A percentile compares a stretch with the other conserved stretches of the same genome.
Conservation (phyloP, 805 yeast species). For the Kurtzmaniella cleridarum region DNA sequence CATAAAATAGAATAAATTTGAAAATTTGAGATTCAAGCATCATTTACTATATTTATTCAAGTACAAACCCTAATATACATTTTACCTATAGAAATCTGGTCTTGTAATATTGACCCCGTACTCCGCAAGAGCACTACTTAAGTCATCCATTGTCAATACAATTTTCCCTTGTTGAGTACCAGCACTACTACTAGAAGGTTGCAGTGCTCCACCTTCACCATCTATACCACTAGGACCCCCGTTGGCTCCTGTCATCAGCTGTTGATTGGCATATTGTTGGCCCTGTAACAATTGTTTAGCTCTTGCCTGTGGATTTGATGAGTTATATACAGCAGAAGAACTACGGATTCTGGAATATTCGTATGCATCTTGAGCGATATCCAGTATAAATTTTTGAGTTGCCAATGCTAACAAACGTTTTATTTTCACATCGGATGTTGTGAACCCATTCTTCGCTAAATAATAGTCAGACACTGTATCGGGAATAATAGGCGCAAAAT, state of each 20-base stretch:
- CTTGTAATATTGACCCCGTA: slow-evolving; percentile 86
- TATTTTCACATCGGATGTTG: slow-evolving; percentile 63
- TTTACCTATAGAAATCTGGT: slow-evolving; percentile 87
- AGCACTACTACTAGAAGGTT: slow-evolving; percentile 32
- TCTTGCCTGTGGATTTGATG: slow-evolving; percentile 80
- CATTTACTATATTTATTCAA: no score
- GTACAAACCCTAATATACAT: background rate
- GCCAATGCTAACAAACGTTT: slow-evolving; percentile 88
- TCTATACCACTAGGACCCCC: slow-evolving; percentile 19
- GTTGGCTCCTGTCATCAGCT: slow-evolving; percentile 26
- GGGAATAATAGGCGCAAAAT: slow-evolving; percentile 92
- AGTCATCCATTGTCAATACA: slow-evolving; percentile 87
- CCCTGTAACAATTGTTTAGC: slow-evolving; percentile 74
- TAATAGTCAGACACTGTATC: slow-evolving; percentile 95
- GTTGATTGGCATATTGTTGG: slow-evolving; percentile 45
- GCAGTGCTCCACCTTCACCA: slow-evolving; percentile 36
- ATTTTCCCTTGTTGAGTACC: slow-evolving; percentile 66
- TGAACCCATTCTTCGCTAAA: slow-evolving; percentile 78
- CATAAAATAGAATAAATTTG: no score
- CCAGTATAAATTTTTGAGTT: slow-evolving; percentile 91
- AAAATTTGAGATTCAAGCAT: no score
- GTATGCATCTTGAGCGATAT: slow-evolving; percentile 93
- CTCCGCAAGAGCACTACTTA: slow-evolving; percentile 87
- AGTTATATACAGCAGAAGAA: slow-evolving; percentile 77
- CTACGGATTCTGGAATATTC: slow-evolving; percentile 92